Base-by-base conservation (phyloP, 1,139 yeast species). In the Trichomonascaceae sp. region DNA sequence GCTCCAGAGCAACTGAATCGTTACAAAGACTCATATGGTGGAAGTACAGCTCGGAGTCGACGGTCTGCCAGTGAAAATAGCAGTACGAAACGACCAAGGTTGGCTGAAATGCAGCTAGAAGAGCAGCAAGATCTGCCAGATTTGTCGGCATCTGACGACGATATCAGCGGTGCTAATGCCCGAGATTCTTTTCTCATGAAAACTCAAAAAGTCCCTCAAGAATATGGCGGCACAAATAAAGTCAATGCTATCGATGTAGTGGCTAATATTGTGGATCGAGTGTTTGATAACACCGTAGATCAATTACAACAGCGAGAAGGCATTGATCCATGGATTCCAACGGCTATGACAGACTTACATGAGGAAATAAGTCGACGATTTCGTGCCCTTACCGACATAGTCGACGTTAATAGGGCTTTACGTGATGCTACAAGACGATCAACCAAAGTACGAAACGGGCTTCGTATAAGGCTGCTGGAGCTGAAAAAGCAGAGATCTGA, bases 161-260 rank as follows among this genome's bases (percentile, higher is more conserved):
- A 47, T 15, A 18, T 17, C 15, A 13, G n/a, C 19, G 38, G 20
- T 1, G 24, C 22, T 12, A 24, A 24, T 15, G 24, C 12, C 20
- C 27, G 36, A 7, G 24, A 47, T 13, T 32, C 41, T n/a, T 47
- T 32, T 36, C 17, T 36, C 6, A 30, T 45, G 17, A 45, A 53
- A 17, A 49, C 58, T 24, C 58, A 60, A 19, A 60, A 61, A 44
- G 54, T 60, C 9, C 60, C 61, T 4, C 43, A 52, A 3, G 50
- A 54, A 15, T 46, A 53, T 13, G 60, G 62, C 13, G 62, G 64
- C 6, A 59, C 60, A n/a, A 57, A 56, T 39, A 53, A 55, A 20
- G 53, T 63, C 41, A 64, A 61, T 41, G 66, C 63, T 2, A 55
- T 63, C n/a, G 67, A 64, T 47, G 58, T 64, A n/a, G 58, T 61